phyloP scores from a whole-genome alignment of 164 flowering plant species.

The Stephania japonica region DNA sequence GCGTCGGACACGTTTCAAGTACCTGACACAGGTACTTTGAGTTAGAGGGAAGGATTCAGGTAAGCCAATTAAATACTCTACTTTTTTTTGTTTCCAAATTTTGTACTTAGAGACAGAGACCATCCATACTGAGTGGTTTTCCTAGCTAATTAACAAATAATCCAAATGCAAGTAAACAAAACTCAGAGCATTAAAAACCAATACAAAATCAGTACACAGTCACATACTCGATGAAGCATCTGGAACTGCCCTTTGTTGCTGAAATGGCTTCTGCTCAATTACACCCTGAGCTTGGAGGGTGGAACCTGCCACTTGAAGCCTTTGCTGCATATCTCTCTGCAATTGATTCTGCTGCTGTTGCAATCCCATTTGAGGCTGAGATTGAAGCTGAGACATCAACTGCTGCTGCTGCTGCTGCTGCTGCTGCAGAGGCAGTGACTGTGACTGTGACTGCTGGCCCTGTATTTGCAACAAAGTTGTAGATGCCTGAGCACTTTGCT shows the following conservation, averaged over 20 bases:
- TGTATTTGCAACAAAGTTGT: constrained; percentile 38
- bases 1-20: too few species aligned
- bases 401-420: constrained; percentile 47
- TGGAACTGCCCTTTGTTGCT: constrained; percentile 56
- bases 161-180: too few species aligned
- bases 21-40: too few species aligned
- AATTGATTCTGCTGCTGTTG: constrained; percentile 62
- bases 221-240: constrained; percentile 76
- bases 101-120: too few species aligned
- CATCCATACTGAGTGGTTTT: too few species aligned
- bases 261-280: constrained; percentile 72
- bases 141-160: too few species aligned
- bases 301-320: constrained; percentile 50
- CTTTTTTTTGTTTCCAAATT: too few species aligned
- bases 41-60: too few species aligned
- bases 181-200: not conserved
- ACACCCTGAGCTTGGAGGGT: constrained; percentile 53
- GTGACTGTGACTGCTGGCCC: constrained; percentile 61
- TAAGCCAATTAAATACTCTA: too few species aligned
- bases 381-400: constrained; percentile 59
- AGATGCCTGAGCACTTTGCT: constrained; percentile 25
- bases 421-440: constrained; percentile 15
- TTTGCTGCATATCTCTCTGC: constrained; percentile 64
- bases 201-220: not conserved
- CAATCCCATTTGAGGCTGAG: constrained; percentile 57